Base-by-base conservation (phyloP, 2,329 filamentous ascomycete species). In the Fusarium hostae region DNA sequence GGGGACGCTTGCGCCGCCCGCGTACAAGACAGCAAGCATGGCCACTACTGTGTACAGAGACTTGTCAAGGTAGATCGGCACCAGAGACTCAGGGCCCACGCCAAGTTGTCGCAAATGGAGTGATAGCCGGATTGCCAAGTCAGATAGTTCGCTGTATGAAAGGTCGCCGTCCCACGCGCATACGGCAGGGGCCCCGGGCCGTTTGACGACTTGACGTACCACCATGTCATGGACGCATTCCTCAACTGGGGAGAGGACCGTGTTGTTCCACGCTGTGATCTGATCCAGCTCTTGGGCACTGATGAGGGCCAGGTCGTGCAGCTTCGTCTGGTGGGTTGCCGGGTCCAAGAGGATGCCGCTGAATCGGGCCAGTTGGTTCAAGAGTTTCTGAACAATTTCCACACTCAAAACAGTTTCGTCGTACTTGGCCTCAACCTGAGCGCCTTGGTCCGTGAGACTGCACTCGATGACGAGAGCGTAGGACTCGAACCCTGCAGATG, bases 121-220 rank as follows among this genome's bases (percentile, higher is more conserved):
- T 12, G 84, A 83, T 18, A 86, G 77, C 4, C 75, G 66, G 43
- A 79, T 80, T 1, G 84, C 84, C 16, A 80, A 74, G 2, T 70
- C 60, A 45, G 85, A 81, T 7, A 85, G 75, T 41, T 85, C 78
- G 40, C 74, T 59, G 60, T 84, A 86, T 13, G 82, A 83, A 60
- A 84, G 79, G 45, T 77, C 26, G 41, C 64, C 76, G 48, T 77
- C 75, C 76, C 74, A 78, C 16, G 75, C 71, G 35, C 62, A 75
- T 26, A 78, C 55, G 5, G 76, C 76, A 20, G 58, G 51, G 12
- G 70, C 70, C 30, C 54, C 22, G 12, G 72, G 76, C 24, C 63
- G 61, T 16, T 65, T 60, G 26, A 57, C 32, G 10, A 63, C 72
- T 24, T 59, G 50, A 18, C 67, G 61, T 20, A 48, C 18, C 16